Evolutionary conservation across 2,329 filamentous ascomycete genomes (phyloP).

Genomic region (Nemania abortiva): DNA sequence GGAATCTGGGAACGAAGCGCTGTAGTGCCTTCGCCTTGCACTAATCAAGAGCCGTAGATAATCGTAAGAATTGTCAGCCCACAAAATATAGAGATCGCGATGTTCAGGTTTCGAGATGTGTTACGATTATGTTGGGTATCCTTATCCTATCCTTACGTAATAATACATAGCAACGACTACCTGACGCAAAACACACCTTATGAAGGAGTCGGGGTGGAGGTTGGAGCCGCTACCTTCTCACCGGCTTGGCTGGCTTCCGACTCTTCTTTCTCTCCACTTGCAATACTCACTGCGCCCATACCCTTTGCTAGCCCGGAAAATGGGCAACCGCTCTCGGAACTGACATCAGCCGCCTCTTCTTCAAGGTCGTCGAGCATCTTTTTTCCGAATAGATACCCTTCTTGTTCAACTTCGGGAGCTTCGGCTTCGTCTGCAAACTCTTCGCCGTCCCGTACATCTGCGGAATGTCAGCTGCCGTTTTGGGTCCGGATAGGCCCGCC

Average conservation of each 20-base stretch:
- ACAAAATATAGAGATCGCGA: not conserved
- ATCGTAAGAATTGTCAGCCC: not conserved
- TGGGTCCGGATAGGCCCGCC: not conserved
- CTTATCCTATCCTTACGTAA: constrained; percentile 10
- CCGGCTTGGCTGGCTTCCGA: constrained; percentile 8
- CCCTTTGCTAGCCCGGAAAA: constrained; percentile 42
- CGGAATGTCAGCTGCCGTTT: constrained; percentile 21
- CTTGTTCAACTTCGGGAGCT: constrained; percentile 66
- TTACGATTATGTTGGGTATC: constrained; percentile 7
- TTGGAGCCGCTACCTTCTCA: not conserved
- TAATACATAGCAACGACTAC: constrained; percentile 13
- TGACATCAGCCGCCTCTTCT: constrained; percentile 49
- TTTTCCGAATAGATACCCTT: constrained; percentile 74
- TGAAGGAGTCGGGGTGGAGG: not conserved
- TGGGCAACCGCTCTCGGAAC: constrained; percentile 37
- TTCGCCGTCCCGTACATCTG: constrained; percentile 68
- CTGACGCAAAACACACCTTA: not conserved
- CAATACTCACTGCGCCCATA: constrained; percentile 23
- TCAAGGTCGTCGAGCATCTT: constrained; percentile 64
- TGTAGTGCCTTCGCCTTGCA: not conserved
- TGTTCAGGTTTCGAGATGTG: not conserved
- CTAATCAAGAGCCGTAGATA: not conserved
- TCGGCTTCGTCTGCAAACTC: constrained; percentile 65
- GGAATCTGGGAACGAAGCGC: not conserved
- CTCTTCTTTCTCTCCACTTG: constrained; percentile 10